Conservation (phyloP, 495 filamentous ascomycete species). For the Tuber microsphaerosporum region DNA sequence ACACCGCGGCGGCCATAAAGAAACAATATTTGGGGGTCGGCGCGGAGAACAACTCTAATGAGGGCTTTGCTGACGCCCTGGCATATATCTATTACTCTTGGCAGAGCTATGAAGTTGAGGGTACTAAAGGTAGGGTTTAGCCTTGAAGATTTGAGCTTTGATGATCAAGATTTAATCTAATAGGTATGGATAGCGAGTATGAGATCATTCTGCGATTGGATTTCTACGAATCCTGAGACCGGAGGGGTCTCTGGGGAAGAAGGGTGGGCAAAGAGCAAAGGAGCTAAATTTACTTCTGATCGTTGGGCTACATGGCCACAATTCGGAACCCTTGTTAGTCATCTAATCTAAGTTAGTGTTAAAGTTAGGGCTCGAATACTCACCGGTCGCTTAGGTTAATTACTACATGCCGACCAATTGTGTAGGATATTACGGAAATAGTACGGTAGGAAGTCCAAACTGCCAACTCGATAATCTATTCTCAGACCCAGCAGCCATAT, state of each 20-base stretch:
- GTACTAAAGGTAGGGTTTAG: conserved; percentile 12
- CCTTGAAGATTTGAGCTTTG: background rate
- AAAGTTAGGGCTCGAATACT: background rate
- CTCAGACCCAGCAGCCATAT: conserved; percentile 44
- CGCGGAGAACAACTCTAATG: conserved; percentile 49
- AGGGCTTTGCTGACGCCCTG: conserved; percentile 46
- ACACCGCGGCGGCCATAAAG: conserved; percentile 47
- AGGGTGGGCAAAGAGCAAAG: conserved; percentile 22
- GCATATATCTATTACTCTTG: conserved; percentile 47
- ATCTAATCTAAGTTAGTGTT: conserved; percentile 40
- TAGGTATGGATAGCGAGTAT: background rate
- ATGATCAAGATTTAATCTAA: background rate
- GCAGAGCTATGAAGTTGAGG: conserved; percentile 37
- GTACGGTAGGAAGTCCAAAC: conserved; percentile 27
- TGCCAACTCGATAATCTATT: conserved; percentile 46
- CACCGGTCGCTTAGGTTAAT: conserved; percentile 14
- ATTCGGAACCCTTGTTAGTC: conserved; percentile 46
- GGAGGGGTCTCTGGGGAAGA: conserved; percentile 15
- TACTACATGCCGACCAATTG: conserved; percentile 39
- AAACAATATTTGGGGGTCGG: conserved; percentile 49
- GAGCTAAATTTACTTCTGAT: conserved; percentile 44
- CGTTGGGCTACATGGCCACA: conserved; percentile 48
- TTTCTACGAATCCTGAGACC: conserved; percentile 20
- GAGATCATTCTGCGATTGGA: conserved; percentile 26
- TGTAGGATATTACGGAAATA: conserved; percentile 35